Base-by-base conservation (phyloP, 805 yeast species). In the Tetrapisispora iriomotensis region DNA sequence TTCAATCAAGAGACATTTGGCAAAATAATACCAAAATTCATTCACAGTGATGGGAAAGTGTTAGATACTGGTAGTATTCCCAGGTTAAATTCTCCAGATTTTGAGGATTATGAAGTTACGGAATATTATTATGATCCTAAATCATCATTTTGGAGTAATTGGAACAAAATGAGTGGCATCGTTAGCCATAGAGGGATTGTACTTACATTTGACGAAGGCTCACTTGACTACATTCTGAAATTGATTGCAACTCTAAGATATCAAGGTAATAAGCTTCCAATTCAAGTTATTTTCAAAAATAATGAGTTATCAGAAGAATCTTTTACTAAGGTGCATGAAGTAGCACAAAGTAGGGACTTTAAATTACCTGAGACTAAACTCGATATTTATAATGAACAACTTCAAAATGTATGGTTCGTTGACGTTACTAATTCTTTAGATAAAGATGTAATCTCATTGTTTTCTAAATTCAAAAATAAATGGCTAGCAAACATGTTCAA, bases 401-500 rank as follows among this genome's bases (percentile, higher is more conserved):
- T 41, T 7, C 64, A 62, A 42, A 67, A 66, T 23, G 32, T 67
- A 8, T 67, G 70, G 70, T 66, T 65, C 41, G 67, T 65, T 15
- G 53, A 65, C 45, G 56, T 57, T n/a, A 36, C 48, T 8, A 43
- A 47, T 2, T 41, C 60, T 0, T 37, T 64, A 3, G 39, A 52
- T 4, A 31, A 33, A n/a, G 31, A 37, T 3, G 49, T 48, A 41
- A 33, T 31, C 2, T 26, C 30, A 5, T 42, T 44, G 25, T 72
- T 70, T 42, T 49, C 43, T 3, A 19, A 29, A 15, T 39, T 34
- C 19, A 39, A 39, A 14, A 70, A 66, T 48, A 74, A 74, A 47
- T 61, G 73, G 36, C 44, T 72, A 18, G 75, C 77, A 1, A 60
- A 65, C 9, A 47, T 72, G 33, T 73, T 72, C 58, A 67, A 61